These are phyloP conservation scores for Aspergillus niger DNA, from an alignment of 2,329 filamentous ascomycete species.

Conservation along the genomic window DNA sequence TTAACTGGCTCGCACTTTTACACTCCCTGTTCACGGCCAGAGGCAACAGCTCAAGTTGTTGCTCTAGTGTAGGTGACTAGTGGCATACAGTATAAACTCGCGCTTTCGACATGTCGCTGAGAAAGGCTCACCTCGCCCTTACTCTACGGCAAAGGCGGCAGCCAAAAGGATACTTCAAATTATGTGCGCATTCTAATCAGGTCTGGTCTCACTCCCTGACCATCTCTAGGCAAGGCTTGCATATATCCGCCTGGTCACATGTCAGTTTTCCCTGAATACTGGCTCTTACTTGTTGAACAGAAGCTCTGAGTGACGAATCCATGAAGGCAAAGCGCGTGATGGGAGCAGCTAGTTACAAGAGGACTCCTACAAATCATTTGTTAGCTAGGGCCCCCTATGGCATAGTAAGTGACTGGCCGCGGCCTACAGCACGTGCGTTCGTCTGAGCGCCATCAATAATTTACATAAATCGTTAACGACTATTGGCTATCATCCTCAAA, in stretches of 20 bases:
- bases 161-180: not conserved
- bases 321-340: not conserved
- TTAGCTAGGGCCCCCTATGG: not conserved
- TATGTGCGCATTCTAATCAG: constrained; percentile 1
- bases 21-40: too few relatives aligned
- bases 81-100: not conserved
- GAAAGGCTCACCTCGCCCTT: not conserved
- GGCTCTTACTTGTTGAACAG: constrained; percentile 1
- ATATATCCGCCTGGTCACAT: constrained; percentile 1
- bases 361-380: not conserved
- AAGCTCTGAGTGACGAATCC: not conserved
- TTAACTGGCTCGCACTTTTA: too few relatives aligned
- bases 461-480: not conserved
- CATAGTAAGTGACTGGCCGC: not conserved
- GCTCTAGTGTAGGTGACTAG: not conserved
- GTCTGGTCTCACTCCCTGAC: not conserved
- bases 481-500: not conserved
- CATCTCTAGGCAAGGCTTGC: not conserved
- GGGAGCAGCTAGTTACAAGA: not conserved
- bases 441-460: not conserved
- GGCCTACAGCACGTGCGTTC: not conserved
- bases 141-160: constrained; percentile 1
- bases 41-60: too few relatives aligned
- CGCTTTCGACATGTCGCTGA: not conserved
- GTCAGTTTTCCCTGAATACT: not conserved